Base-by-base conservation (phyloP, 805 yeast genomes). In the Ogataea philodendri region DNA sequence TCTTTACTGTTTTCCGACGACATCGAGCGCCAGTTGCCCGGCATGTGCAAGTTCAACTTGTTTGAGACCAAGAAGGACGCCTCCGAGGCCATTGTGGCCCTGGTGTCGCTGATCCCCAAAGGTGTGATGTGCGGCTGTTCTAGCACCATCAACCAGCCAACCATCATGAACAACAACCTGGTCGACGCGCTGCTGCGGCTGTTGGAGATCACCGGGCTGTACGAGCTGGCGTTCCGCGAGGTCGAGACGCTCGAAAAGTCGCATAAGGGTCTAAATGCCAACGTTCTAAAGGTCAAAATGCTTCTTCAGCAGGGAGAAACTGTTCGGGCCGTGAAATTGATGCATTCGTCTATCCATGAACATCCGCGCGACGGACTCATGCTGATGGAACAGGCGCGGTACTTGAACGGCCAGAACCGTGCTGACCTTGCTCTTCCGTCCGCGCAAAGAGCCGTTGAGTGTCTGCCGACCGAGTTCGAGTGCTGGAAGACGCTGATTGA, bases 381-480 rank as follows among this genome's bases (percentile, higher is more conserved):
- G 42, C 60, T 83, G 18, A 62, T 71, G 9, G 72, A 74, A 45
- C 95, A 86, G 58, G 76, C 83, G 1, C 67, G 70, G 45, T 84
- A 79, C 50, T 64, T 86, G 36, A 59, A 81, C 5, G 52, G 70
- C 6, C 81, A 80, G 52, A 58, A 65, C 16, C 52, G 75, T n/a
- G 64, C 69, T 11, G 72, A 68, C 24, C 54, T 74, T 26, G 95
- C 95, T 0, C 55, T 76, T 11, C 59, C 66, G 15, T 61, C 81
- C 7, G 83, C 94, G 0, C 60, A 68, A 13, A 66, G 74, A 16
- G 74, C 88, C 4, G 78, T 83, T 13, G 66, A 72, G 32, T 67
- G 83, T 2, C 65, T 84, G n/a, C 95, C 95, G 0, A 67, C 85
- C 2, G 90, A 82, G 54, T 86, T 81, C 54, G 73, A 70, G 33